Evolutionary conservation across 2,329 filamentous ascomycete species (phyloP), one percentile per base, ranked within the genome.

Genomic region (Arthrobotrys sphaeroides): DNA sequence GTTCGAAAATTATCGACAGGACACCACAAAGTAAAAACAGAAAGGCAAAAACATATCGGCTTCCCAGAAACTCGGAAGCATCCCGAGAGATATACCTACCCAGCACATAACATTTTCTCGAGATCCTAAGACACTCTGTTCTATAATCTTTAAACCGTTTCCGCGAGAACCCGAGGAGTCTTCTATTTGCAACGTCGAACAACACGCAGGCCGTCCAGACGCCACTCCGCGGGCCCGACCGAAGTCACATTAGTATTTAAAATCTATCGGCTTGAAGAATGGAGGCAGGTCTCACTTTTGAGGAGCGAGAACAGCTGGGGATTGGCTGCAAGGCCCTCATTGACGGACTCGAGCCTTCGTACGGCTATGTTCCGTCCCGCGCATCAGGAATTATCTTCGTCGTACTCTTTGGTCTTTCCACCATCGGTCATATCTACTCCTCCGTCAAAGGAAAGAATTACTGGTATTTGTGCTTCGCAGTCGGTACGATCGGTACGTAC

Each of bases 401-500:
- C 5, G 49, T 75, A 12, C 49, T 75, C 0, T 75, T 75, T 20
- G 47, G 47, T 0, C 59, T 75, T 5, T 75, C 72, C 2, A 75
- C 64, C 5, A n/a, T 59, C 18, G 72, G 72, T 4, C 72, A 75
- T 42, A 47, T 75, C 28, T 75, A 69, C 31, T 57, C 72, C 18
- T 68, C 64, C 0, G 16, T 75, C 38, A 75, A 69, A 36, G 72
- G 72, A 5, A 68, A 31, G 18, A 43, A 75, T 26, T 69, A 69
- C 31, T 75, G 72, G 72, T 75, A 75, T 38, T 28, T 75, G 31
- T 67, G 62, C 42, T 75, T 75, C n/a, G 55, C 72, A 1, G 9
- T 75, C n/a, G 72, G 72, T n/a, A 75, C 72, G 9, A 65, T 69
- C 12, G 5, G 72, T 75, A 69, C 9, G 72, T 65, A 24, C 7